Evolutionary conservation across 768 basidiomycete species (phyloP).

Genomic region (Phylloporus sp.): DNA sequence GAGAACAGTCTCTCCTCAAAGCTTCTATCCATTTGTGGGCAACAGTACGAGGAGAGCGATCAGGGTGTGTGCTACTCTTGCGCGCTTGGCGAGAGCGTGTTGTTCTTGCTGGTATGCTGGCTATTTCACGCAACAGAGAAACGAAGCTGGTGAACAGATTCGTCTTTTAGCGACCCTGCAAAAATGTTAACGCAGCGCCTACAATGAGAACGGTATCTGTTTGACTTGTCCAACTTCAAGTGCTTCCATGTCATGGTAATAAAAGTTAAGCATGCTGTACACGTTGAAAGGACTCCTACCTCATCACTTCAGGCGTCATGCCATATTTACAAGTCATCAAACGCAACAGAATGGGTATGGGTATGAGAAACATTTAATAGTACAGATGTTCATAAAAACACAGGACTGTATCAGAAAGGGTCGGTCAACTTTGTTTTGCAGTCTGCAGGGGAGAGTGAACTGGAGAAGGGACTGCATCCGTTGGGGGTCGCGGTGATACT

Average conservation of each 20-base stretch:
- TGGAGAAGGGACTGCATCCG: conserved; percentile 11
- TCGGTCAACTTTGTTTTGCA: conserved; percentile 22
- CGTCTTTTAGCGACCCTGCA: conserved; percentile 1
- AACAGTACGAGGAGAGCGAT: conserved; percentile 37
- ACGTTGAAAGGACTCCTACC: conserved; percentile 15
- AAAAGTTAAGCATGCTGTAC: too few relatives aligned
- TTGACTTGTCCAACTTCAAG: conserved; percentile 2
- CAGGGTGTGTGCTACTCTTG: neutral
- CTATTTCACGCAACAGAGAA: conserved; percentile 47
- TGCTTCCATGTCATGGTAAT: conserved; percentile 17
- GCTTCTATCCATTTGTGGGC: conserved; percentile 43
- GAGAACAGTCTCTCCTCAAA: conserved; percentile 41
- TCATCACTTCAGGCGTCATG: neutral
- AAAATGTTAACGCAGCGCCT: conserved; percentile 14
- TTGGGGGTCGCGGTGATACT: conserved; percentile 33
- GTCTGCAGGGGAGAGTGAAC: conserved; percentile 20
- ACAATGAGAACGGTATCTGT: conserved; percentile 44
- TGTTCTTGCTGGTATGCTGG: conserved; percentile 23
- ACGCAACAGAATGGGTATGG: conserved; percentile 25
- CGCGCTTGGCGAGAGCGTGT: conserved; percentile 13
- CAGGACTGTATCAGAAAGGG: neutral
- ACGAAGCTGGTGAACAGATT: conserved; percentile 40
- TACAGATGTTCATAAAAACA: conserved; percentile 12
- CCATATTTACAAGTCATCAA: conserved; percentile 14
- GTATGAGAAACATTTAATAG: conserved; percentile 15